A percentile compares a stretch with the other conserved stretches of the same genome.
phyloP scores from a whole-genome alignment of 257 asterid genomes.

The Lithospermum erythrorhizon region DNA sequence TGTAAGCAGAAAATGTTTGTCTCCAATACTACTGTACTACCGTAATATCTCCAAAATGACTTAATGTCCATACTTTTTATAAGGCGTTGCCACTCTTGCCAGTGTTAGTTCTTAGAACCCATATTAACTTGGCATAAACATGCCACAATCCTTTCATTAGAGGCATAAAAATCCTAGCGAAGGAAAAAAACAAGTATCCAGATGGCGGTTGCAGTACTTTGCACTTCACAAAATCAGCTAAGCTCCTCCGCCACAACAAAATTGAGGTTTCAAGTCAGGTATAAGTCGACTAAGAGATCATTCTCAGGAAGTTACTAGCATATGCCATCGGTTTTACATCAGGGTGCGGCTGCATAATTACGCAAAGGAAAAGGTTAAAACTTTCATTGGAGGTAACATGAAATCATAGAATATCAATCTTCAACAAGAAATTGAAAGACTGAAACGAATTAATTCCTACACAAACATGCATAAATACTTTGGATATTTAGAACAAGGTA shows the following conservation, averaged over 20 bases:
- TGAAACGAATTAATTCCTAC: not conserved
- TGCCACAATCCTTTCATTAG: not conserved
- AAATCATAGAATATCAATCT: not conserved
- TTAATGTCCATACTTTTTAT: not conserved
- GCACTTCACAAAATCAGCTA: not conserved
- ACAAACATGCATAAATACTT: no score
- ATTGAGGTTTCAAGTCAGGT: conserved; percentile 7
- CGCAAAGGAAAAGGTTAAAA: not conserved
- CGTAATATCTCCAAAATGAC: not conserved
- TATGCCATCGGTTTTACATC: conserved; percentile 97
- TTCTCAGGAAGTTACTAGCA: conserved; percentile 79
- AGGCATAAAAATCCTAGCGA: not conserved
- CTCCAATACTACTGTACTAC: not conserved
- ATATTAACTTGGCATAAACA: not conserved
- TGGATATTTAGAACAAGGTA: conserved; percentile 16
- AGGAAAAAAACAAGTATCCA: not conserved
- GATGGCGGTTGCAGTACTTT: not conserved
- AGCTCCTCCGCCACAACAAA: conserved; percentile 7
- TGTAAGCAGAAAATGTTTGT: no score
- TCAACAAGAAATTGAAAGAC: conserved; percentile 1
- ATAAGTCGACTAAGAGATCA: conserved; percentile 43
- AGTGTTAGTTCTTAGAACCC: not conserved
- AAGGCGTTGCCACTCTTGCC: not conserved
- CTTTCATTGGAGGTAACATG: not conserved
- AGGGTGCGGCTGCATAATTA: conserved; percentile 78